A percentile compares a stretch with the other conserved stretches of the same genome.
phyloP scores from a whole-genome alignment of 2,329 filamentous ascomycete genomes.

The Apiospora hydei region DNA sequence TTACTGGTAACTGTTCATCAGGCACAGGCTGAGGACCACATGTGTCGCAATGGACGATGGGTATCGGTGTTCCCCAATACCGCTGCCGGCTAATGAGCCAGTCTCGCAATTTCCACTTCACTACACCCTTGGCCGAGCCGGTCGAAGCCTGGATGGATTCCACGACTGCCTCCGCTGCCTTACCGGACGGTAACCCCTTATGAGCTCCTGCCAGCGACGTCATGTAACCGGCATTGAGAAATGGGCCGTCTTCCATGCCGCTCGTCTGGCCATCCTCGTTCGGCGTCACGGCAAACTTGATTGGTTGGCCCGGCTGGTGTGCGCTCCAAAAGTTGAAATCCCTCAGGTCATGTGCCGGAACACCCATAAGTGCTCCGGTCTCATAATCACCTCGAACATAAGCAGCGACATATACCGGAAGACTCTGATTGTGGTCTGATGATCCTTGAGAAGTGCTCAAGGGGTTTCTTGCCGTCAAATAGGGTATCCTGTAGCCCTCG shows the following conservation, averaged over 20 bases:
- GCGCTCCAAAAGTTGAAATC: conserved; percentile 83
- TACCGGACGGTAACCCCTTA: conserved; percentile 66
- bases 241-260: conserved; percentile 59
- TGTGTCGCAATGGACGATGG: conserved; percentile 79
- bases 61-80: conserved; percentile 92
- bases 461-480: conserved; percentile 47
- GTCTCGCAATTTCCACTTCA: conserved; percentile 83
- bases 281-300: conserved; percentile 68
- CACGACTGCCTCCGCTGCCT: conserved; percentile 69
- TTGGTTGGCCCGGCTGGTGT: conserved; percentile 66
- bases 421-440: conserved; percentile 57
- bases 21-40: conserved; percentile 86
- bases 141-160: conserved; percentile 58
- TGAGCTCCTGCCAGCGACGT: conserved; percentile 71
- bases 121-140: conserved; percentile 65
- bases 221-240: conserved; percentile 71
- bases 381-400: conserved; percentile 89
- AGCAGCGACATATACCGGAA: conserved; percentile 81
- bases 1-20: conserved; percentile 76
- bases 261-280: conserved; percentile 57
- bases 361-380: conserved; percentile 90
- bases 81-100: conserved; percentile 93
- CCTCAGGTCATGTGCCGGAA: conserved; percentile 82
- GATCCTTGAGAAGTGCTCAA: conserved; percentile 65
- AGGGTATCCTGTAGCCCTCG: conserved; percentile 71